Evolutionary conservation across 768 basidiomycete genomes (phyloP), one percentile per base, ranked within the genome.

Genomic region (Cystobasidium ongulense): DNA sequence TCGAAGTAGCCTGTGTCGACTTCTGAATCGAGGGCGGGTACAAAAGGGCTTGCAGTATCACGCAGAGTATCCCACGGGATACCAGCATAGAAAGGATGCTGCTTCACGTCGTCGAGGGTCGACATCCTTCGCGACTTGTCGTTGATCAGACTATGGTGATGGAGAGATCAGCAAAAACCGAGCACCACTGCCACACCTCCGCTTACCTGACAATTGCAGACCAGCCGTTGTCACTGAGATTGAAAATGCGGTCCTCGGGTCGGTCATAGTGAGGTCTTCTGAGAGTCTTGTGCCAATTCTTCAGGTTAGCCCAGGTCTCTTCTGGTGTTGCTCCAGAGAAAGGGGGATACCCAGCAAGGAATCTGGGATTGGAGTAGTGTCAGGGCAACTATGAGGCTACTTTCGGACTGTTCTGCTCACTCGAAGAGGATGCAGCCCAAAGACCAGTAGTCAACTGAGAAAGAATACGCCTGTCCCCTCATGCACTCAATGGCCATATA

Each of bases 281-380:
- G 3, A 99, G 84, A 0, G 92, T 92, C 75, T 90, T 90, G 21
- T 88, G 87, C 96, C 96, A 99, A 80, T 97, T 97, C 82, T 97
- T 97, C 75, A 99, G 83, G 82, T 98, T 98, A 18, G 92, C 92
- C 96, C 96, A 99, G 0, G 96, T 99, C 82, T 99, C 96, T 76
- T 99, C 93, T 0, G 93, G 90, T 0, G 90, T 92, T 46, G 89
- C 87, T 21, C 96, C 96, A 59, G 91, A 96, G 83, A 99, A 99
- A 1, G 96, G 96, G 15, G 96, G 96, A 83, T 96, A 99, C 31
- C 96, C 95, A 0, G 92, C 90, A 18, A 95, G 84, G 81, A 95
- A 94, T 65, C 78, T 78, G 59, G 0, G 18, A 66, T 27, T 23
- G 23, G 1, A 23, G 3, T 35, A 66, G n/a, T 10, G 13, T n/a